Evolutionary conservation across 2,329 filamentous ascomycete genomes (phyloP), one percentile per base, ranked within the genome.

Genomic region (Fusarium proliferatum): DNA sequence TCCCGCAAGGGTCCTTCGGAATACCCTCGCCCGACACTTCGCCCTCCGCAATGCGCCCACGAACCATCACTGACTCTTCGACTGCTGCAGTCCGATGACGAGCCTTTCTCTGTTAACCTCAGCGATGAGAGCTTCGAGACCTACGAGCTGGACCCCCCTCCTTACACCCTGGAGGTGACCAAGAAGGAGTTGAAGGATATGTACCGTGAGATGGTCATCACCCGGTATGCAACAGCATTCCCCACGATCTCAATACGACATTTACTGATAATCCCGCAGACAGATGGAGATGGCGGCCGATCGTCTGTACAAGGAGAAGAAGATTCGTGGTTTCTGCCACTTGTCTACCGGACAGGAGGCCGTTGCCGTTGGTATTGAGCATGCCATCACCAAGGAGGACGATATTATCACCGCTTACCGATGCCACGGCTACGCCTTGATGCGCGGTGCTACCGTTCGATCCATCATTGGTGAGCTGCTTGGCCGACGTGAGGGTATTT

Each of bases 221-320:
- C 95, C 81, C 92, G 96, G 95, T 97, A 93, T 84, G 92, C 74
- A 64, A 66, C 69, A 60, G 12, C 45, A 51, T 26, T 28, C 53
- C 8, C 21, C 28, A 34, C 30, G 48, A 30, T 28, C 34, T 36
- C 30, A 63, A 59, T 45, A 39, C 45, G 34, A 26, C 42, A n/a
- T 61, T 64, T 73, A 62, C 81, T 82, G 71, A 83, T 79, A 80
- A 79, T 77, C 74, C 58, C 77, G 71, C 79, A 97, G 95, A 87
- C 96, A 97, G 85, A 97, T 99, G 96, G 96, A 99, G 87, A 97
- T 99, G 96, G 95, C 96, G 77, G 95, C 96, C 87, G 96, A 99
- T 84, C 91, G 96, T 83, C 89, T 99, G 81, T 99, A 99, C 94
- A 99, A 99, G 89, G 96, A 98, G 89, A 99, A 99, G 93, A 98